phyloP scores from a whole-genome alignment of 2,329 filamentous ascomycete species.

The Talaromyces sp. region DNA sequence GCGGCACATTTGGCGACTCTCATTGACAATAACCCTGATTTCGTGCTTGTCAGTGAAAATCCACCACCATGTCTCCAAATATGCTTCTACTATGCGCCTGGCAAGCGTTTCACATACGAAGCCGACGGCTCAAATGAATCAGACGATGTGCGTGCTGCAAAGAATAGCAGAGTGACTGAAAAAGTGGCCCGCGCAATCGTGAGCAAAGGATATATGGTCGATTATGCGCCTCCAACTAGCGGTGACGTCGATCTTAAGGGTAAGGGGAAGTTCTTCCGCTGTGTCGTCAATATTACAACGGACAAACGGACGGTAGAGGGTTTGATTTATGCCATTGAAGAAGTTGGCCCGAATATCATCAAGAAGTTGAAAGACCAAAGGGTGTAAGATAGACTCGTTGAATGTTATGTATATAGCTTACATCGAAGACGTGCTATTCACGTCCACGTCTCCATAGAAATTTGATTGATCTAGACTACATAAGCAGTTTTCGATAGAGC shows the following conservation, averaged over 20 bases:
- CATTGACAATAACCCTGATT: slow-evolving; percentile 55
- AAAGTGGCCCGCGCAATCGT: slow-evolving; percentile 55
- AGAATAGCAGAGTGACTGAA: slow-evolving; percentile 56
- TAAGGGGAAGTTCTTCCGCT: slow-evolving; percentile 63
- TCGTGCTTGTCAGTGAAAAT: slow-evolving; percentile 68
- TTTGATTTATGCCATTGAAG: slow-evolving; percentile 58
- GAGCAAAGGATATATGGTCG: slow-evolving; percentile 63
- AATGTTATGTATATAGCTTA: not conserved
- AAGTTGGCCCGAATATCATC: slow-evolving; percentile 39
- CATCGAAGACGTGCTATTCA: not conserved
- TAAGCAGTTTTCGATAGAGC: not conserved
- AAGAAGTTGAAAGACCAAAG: slow-evolving; percentile 26
- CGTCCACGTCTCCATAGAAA: not conserved
- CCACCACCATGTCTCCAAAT: slow-evolving; percentile 88
- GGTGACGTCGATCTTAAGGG: slow-evolving; percentile 50
- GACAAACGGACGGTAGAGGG: slow-evolving; percentile 58
- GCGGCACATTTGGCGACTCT: slow-evolving; percentile 65
- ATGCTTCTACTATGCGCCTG: slow-evolving; percentile 80
- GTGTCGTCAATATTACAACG: slow-evolving; percentile 64
- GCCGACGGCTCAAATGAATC: slow-evolving; percentile 23
- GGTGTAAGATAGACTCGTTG: slow-evolving; percentile 17
- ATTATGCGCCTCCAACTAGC: slow-evolving; percentile 54
- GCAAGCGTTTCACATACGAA: slow-evolving; percentile 47
- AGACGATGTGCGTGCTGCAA: slow-evolving; percentile 38
- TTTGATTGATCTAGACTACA: not conserved